phyloP scores from a whole-genome alignment of 441 rosid species.

The Corymbia citriodora region DNA sequence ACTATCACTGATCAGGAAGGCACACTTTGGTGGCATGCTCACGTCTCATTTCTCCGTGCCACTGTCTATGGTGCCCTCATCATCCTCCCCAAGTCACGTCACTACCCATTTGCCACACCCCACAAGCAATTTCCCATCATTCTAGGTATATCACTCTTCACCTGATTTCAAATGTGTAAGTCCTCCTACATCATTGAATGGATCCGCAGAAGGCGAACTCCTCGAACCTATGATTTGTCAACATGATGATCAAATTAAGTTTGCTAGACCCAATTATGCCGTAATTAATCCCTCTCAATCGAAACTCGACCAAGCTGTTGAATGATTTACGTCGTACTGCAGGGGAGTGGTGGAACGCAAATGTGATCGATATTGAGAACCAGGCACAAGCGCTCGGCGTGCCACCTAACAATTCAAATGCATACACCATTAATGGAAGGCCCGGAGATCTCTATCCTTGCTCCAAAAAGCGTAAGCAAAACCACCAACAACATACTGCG shows the following conservation, averaged over 20 bases:
- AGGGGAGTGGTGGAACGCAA: not conserved
- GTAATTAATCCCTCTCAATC: not conserved
- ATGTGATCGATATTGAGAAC: not conserved
- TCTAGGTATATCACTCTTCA: slow-evolving; percentile 36
- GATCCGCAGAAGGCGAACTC: not conserved
- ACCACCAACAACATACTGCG: not conserved
- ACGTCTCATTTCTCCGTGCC: slow-evolving; percentile 62
- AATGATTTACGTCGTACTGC: not conserved
- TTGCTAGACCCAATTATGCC: not conserved
- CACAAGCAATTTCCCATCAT: slow-evolving; percentile 57
- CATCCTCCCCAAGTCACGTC: slow-evolving; percentile 51
- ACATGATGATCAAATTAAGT: not conserved
- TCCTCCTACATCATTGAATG: not conserved
- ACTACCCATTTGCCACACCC: slow-evolving; percentile 73
- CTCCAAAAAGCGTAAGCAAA: not conserved
- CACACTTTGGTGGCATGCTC: slow-evolving; percentile 98
- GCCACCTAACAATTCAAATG: not conserved
- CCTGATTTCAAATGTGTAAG: not conserved
- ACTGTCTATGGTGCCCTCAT: slow-evolving; percentile 64
- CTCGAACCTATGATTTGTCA: not conserved
- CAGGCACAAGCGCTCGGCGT: not conserved
- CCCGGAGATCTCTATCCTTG: not conserved
- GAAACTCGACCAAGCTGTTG: not conserved
- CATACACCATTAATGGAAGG: not conserved
- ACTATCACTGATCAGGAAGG: slow-evolving; percentile 65